Evolutionary conservation across 805 yeast species (phyloP).

Genomic region (Zygotorulaspora sp.): DNA sequence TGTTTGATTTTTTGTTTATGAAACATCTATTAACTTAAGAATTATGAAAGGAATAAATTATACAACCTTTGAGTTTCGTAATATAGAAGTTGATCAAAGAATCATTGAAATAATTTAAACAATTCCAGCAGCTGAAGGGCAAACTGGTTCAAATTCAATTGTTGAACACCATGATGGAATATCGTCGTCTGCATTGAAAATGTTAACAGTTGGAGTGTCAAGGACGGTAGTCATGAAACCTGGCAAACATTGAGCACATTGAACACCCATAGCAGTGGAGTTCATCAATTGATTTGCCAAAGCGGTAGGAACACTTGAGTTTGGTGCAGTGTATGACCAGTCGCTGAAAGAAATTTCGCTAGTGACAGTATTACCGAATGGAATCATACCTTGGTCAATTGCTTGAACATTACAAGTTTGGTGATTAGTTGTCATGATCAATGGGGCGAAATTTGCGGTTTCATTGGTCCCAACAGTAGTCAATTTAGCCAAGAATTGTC

Average conservation of each 20-base stretch:
- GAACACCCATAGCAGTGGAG: conserved; percentile 16
- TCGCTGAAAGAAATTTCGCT: conserved; percentile 14
- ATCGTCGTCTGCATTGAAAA: conserved; percentile 12
- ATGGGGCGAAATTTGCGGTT: conserved; percentile 14
- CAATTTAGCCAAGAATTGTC: conserved; percentile 12
- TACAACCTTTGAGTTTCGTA: no score
- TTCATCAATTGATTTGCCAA: conserved; percentile 15
- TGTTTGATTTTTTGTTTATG: no score
- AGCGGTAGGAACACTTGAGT: conserved; percentile 10
- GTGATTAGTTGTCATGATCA: conserved; percentile 13
- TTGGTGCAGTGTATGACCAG: conserved; percentile 12
- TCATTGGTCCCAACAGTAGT: conserved; percentile 17
- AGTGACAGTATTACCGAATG: conserved; percentile 14
- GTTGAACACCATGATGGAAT: conserved; percentile 15
- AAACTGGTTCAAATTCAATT: conserved; percentile 13
- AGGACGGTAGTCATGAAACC: conserved; percentile 12
- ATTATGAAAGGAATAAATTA: no score
- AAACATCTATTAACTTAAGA: no score
- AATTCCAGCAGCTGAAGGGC: conserved; percentile 1
- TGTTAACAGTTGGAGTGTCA: conserved; percentile 16
- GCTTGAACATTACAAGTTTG: conserved; percentile 17
- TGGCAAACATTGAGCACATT: conserved; percentile 16
- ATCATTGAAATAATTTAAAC: no score
- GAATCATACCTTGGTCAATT: conserved; percentile 12
- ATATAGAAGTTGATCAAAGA: no score